Base-by-base conservation (phyloP, 1,284 basidiomycete genomes). In the Puccinia horiana region DNA sequence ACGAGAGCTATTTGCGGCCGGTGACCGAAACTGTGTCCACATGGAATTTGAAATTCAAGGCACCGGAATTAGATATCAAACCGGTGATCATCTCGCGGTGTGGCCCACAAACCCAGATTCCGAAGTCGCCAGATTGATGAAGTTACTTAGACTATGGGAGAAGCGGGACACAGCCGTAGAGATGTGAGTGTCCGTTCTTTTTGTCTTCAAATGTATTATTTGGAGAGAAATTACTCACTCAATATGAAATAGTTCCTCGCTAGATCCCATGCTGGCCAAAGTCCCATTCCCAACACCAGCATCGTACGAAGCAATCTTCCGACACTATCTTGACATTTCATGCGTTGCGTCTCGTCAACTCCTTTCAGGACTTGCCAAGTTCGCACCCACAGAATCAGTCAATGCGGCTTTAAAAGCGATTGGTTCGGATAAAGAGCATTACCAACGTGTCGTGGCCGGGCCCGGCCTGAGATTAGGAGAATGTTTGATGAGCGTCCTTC, bases 251-350 rank as follows among this genome's bases (percentile, higher is more conserved):
- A 79, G 76, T 84, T 95, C 96, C 87, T 97, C 95, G 37, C 92
- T 99, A 83, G 97, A 99, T 87, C 96, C 97, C 49, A 94, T 95
- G 35, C 90, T 99, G 29, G 97, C 97, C 83, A 99, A 99, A 88
- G 96, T 98, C 83, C 96, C 96, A 23, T 99, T 99, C 92, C 96
- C 97, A 32, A 92, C 94, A 37, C 96, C 96, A 1, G 96, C 96
- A 0, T 98, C 96, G 1, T 98, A 98, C 86, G 91, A 91, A 85
- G 93, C 95, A 79, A 93, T 98, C 84, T 92, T 98, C 85, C 92
- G 96, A 74, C 94, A 99, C 89, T 99, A 99, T 88, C 92, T 98
- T 86, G 96, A 99, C 87, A 95, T 98, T 86, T 94, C 92, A 85
- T 93, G 94, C 63, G 91, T 94, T 76, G 94, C 93, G 20, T 94